phyloP scores from a whole-genome alignment of 257 asterid species.

The Gentiana macrophylla region DNA sequence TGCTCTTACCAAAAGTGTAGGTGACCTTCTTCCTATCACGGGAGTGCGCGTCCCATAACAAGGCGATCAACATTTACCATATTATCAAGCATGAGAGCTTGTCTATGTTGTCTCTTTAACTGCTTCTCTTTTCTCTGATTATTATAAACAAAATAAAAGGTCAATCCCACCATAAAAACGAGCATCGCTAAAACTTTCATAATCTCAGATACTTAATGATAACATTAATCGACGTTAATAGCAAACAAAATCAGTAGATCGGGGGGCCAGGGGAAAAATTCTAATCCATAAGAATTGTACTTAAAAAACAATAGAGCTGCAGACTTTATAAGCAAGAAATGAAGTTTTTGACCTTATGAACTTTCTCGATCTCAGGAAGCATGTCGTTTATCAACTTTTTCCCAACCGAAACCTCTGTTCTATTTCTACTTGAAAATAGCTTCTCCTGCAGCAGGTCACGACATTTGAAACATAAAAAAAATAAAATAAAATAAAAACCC shows the following conservation, averaged over 20 bases:
- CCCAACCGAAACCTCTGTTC: conserved; percentile 85
- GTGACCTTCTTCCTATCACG: conserved; percentile 94
- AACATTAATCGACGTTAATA: too few species aligned
- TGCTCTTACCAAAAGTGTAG: conserved; percentile 71
- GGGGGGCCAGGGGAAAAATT: too few species aligned
- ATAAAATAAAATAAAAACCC: not conserved
- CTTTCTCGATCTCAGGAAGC: conserved; percentile 91
- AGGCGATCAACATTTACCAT: conserved; percentile 68
- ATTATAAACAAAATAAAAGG: conserved; percentile 12
- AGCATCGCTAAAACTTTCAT: too few species aligned
- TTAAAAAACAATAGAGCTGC: too few species aligned
- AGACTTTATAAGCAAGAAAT: too few species aligned
- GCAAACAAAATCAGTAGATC: too few species aligned
- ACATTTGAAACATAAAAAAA: not conserved
- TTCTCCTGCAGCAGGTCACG: conserved; percentile 54
- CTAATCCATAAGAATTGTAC: too few species aligned
- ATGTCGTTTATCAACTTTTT: conserved; percentile 76
- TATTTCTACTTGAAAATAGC: conserved; percentile 71
- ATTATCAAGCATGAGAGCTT: conserved; percentile 84
- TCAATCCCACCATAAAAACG: conserved; percentile 6
- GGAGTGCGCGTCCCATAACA: conserved; percentile 75
- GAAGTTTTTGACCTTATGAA: conserved; percentile 55
- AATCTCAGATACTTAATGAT: too few species aligned
- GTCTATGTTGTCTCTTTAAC: conserved; percentile 86
- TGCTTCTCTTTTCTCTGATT: conserved; percentile 78